Evolutionary conservation across 345 rosid genomes (phyloP), one percentile per base, ranked within the genome.

Genomic region (Populus nigra): DNA sequence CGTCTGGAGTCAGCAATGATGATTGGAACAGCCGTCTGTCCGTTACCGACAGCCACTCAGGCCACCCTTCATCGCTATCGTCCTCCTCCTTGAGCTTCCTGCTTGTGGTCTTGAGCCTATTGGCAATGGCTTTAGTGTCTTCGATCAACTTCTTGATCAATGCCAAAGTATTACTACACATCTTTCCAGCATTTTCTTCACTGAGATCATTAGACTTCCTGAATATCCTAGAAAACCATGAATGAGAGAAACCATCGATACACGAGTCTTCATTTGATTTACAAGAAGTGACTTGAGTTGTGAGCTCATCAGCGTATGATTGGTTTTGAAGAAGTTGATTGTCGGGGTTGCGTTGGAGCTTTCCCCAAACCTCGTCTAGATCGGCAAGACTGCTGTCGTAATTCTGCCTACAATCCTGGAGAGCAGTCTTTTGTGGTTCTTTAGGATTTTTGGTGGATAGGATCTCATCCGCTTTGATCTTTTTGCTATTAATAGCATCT

Each of bases 201-300:
- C 1, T 41, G 45, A 13, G 0, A 41, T 0, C 13, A 25, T 25
- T 25, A 25, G 25, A 25, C 0, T 25, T 25, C 25, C 25, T 25
- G 25, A 25, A 25, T 25, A 25, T 25, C 25, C 25, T 25, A 39
- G 43, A 39, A 0, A 2, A 0, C 12, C 0, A 49, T 0, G 86
- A 89, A 61, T 93, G 83, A 1, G 97, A 88, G 81, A 94, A 90
- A 2, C 98, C 98, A 7, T 94, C 98, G 7, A 90, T 78, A 75
- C 94, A 90, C 1, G 97, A 92, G 63, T 88, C 96, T 27, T 87
- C 92, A 83, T 93, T 92, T 27, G 97, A 91, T 62, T 92, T 90
- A 31, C 97, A 97, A 2, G 99, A 82, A 73, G 97, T 90, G 77
- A 92, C 66, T 8, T 92, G 49, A 11, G 97, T 93, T 70, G 91